A percentile compares a stretch with the other conserved stretches of the same genome.
These are phyloP conservation scores for Trichoderma reesei DNA, from an alignment of 495 filamentous ascomycete species.

Conservation along the genomic window DNA sequence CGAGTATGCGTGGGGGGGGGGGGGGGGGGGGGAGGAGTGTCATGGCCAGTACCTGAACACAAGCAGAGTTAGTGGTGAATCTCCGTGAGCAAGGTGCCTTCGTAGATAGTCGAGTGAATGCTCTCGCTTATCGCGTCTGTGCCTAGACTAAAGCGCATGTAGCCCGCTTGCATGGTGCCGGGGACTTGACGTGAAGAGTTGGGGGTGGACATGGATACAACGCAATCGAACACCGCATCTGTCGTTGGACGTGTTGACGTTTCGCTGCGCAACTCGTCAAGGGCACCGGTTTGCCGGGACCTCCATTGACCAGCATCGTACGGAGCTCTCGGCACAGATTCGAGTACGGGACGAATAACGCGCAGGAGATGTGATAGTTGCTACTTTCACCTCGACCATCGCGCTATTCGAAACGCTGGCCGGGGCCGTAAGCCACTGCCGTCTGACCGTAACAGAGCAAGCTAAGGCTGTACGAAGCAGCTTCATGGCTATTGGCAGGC, in stretches of 20 bases:
- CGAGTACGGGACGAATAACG: neutral
- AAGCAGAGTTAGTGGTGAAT: too few relatives aligned
- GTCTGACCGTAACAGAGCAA: neutral
- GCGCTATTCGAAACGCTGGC: neutral
- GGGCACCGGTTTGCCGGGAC: neutral
- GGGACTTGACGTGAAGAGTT: neutral
- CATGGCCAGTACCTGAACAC: too few relatives aligned
- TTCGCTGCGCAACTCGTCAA: neutral
- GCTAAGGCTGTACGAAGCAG: too few relatives aligned
- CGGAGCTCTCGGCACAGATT: too few relatives aligned
- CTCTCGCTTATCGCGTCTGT: slow-evolving; percentile 4
- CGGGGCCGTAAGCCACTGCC: neutral
- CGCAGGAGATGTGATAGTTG: neutral
- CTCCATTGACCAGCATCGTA: neutral
- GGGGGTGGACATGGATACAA: neutral
- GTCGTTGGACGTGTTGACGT: neutral
- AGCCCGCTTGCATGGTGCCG: neutral
- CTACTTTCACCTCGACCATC: neutral
- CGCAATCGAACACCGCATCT: neutral
- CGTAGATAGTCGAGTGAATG: too few relatives aligned
- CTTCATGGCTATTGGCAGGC: neutral
- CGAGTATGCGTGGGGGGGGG: neutral
- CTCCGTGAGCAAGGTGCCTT: neutral
- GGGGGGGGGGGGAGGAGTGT: too few relatives aligned
- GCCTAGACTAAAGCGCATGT: neutral